Evolutionary conservation across 768 basidiomycete species (phyloP), one percentile per base, ranked within the genome.

Genomic region (Trametes maxima): DNA sequence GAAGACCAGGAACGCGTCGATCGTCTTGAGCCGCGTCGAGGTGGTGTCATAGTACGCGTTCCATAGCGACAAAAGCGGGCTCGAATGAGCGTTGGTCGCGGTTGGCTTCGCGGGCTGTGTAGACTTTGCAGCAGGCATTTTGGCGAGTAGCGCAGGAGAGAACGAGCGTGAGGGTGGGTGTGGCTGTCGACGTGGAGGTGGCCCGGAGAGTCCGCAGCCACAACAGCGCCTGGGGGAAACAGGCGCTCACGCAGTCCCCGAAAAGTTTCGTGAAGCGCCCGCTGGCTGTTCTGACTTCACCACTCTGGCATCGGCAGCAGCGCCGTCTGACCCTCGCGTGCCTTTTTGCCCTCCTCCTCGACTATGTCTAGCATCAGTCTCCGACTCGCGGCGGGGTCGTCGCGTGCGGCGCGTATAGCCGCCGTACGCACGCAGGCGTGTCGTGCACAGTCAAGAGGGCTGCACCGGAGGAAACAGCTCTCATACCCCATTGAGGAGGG

Each of bases 1-100:
- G 81, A 96, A 97, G 62, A 91, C 76, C 65, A 98, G 82, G 80
- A 98, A 98, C 8, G 86, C 77, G 78, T 99, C 97, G 72, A 98
- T 87, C 76, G 95, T 87, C 79, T 98, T 96, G 68, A 98, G 86
- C 14, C 93, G 85, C 67, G 90, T 77, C 5, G 94, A 80, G 0
- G 95, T 97, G 56, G 85, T 81, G 35, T 85, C 82, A 67, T 77
- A 76, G 80, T 98, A 98, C 19, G 91, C 85, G 68, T 80, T 85
- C 84, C 85, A 89, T 28, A 95, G 80, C 16, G 87, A 79, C 33
- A 78, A 73, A 42, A 89, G 65, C 45, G 83, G 79, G 55, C 60
- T 62, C 37, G 69, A 48, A 22, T 69, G 65, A 19, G 70, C 54
- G 21, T 36, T n/a, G 2, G 56, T 0, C 16, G 61, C 62, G 13